Percentiles rank a stretch among this genome's conserved stretches.
Conservation (phyloP, 257 asterid species). For the Parsonsia alboflavescens region DNA sequence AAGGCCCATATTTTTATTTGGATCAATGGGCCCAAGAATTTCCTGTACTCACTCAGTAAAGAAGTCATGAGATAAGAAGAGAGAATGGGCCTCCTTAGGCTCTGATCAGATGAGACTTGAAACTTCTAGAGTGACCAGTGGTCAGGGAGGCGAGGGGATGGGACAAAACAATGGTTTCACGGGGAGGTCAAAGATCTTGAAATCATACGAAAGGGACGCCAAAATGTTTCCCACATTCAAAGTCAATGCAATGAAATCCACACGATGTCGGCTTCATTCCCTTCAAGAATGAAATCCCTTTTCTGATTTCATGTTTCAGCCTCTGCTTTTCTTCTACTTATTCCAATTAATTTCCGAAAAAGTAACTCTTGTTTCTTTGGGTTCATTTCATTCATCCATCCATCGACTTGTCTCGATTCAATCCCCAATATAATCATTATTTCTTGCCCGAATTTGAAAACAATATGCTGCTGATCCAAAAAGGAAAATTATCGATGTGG, state of each 20-base stretch:
- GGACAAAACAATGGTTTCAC: too few relatives aligned
- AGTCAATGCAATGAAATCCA: not conserved
- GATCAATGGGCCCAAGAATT: too few relatives aligned
- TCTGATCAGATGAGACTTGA: too few relatives aligned
- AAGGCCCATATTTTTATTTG: too few relatives aligned
- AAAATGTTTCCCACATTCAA: not conserved
- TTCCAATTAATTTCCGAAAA: not conserved
- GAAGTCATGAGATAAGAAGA: too few relatives aligned
- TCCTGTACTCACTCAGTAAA: too few relatives aligned
- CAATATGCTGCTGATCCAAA: not conserved
- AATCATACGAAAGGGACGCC: not conserved
- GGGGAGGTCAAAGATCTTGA: slow-evolving; percentile 4
- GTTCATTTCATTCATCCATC: not conserved
- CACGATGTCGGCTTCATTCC: not conserved
- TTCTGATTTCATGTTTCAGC: slow-evolving; percentile 14
- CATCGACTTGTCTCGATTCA: not conserved
- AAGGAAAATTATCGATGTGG: too few relatives aligned
- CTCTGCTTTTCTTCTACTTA: slow-evolving; percentile 24
- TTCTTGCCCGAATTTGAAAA: not conserved
- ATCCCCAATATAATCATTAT: not conserved
- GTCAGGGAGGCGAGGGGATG: too few relatives aligned
- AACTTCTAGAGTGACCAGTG: too few relatives aligned
- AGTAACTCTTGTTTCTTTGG: slow-evolving; percentile 1
- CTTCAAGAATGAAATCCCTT: slow-evolving; percentile 3
- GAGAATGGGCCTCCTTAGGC: too few relatives aligned